Conservation (phyloP, 805 yeast genomes). For the Alloascoidea africana region DNA sequence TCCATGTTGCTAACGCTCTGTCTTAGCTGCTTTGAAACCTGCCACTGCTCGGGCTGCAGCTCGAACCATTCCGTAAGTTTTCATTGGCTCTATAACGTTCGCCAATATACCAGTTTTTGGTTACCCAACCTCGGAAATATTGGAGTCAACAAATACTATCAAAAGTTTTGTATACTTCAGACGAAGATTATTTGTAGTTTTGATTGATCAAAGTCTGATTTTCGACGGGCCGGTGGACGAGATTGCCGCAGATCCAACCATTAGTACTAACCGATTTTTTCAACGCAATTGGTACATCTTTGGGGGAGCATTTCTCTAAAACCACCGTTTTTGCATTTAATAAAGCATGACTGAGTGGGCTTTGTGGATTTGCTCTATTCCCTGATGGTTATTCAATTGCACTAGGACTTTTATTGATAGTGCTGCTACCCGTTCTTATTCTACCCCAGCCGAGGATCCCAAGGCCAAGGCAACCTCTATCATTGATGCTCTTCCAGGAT, state of each 20-base stretch:
- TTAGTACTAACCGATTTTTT: not conserved
- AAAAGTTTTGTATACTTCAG: too few relatives aligned
- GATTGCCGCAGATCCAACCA: not conserved
- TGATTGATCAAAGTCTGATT: too few relatives aligned
- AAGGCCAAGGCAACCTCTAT: slow-evolving; percentile 81
- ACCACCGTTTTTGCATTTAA: not conserved
- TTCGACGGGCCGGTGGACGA: too few relatives aligned
- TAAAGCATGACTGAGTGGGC: not conserved
- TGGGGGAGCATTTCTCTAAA: not conserved
- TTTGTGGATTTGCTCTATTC: slow-evolving; percentile 5
- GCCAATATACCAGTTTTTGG: not conserved
- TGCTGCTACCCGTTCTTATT: slow-evolving; percentile 8
- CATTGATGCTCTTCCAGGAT: slow-evolving; percentile 89
- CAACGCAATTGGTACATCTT: too few relatives aligned
- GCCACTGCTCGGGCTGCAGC: not conserved
- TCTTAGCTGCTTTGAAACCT: too few relatives aligned
- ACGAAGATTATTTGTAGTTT: too few relatives aligned
- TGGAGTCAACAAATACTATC: too few relatives aligned
- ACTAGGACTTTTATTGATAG: not conserved
- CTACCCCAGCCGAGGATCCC: slow-evolving; percentile 42
- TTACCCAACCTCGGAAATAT: too few relatives aligned
- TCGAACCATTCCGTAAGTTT: not conserved
- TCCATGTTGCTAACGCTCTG: slow-evolving; percentile 1
- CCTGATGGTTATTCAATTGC: not conserved
- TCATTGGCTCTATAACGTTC: not conserved